These are phyloP conservation scores for Podaxis pistillaris DNA, from an alignment of 768 basidiomycete species.

Conservation along the genomic window DNA sequence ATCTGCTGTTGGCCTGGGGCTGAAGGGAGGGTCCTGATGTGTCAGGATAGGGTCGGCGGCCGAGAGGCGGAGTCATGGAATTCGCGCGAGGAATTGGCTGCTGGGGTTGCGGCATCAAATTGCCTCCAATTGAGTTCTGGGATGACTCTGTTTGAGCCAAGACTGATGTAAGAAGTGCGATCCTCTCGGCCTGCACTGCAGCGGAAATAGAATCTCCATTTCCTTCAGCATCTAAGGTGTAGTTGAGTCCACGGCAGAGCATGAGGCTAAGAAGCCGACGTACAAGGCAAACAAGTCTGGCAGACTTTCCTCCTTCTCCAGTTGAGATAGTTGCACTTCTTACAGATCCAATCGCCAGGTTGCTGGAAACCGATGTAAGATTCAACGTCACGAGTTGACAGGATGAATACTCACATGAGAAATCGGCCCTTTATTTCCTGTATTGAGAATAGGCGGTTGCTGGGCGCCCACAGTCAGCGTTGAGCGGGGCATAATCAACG, in stretches of 20 bases:
- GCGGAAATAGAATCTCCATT: constrained; percentile 86
- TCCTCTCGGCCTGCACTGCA: constrained; percentile 82
- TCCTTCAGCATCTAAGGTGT: constrained; percentile 70
- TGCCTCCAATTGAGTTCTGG: constrained; percentile 12
- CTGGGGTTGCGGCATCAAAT: constrained; percentile 16
- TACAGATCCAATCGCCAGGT: constrained; percentile 81
- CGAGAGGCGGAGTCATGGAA: constrained; percentile 46
- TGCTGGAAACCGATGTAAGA: constrained; percentile 38
- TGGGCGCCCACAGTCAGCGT: constrained; percentile 26
- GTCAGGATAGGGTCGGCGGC: constrained; percentile 38
- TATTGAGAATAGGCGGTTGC: constrained; percentile 88
- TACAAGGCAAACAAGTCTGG: constrained; percentile 85
- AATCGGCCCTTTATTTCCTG: constrained; percentile 85
- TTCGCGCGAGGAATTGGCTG: constrained; percentile 36
- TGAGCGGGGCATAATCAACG: background rate
- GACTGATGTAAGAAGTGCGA: constrained; percentile 74
- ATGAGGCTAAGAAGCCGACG: constrained; percentile 26
- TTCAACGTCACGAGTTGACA: constrained; percentile 19
- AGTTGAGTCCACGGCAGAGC: constrained; percentile 7
- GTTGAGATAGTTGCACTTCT: constrained; percentile 84
- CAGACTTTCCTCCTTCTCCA: constrained; percentile 88
- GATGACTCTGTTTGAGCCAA: constrained; percentile 53
- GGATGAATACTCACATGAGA: constrained; percentile 60
- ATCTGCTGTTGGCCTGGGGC: background rate
- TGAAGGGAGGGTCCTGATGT: constrained; percentile 27